These are phyloP conservation scores for Capsella bursapastoris DNA, from an alignment of 345 rosid genomes.

Conservation along the genomic window DNA sequence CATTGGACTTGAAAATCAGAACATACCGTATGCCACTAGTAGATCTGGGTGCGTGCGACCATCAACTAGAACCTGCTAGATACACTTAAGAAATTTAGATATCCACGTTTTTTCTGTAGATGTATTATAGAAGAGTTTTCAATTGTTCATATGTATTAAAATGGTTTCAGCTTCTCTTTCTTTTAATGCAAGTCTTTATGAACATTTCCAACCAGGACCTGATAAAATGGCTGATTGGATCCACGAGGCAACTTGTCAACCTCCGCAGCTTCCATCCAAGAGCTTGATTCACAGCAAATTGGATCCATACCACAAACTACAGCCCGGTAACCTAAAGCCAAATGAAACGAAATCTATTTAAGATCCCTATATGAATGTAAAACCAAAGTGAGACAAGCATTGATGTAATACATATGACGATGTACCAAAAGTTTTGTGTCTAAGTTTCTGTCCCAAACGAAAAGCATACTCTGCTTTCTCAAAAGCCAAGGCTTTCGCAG, in stretches of 20 bases:
- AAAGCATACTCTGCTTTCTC: slow-evolving; percentile 81
- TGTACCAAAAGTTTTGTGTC: slow-evolving; percentile 76
- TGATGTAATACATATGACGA: background rate
- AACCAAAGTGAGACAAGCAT: slow-evolving; percentile 3
- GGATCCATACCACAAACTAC: slow-evolving; percentile 98
- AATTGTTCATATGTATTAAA: slow-evolving; percentile 12
- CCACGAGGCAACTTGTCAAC: slow-evolving; percentile 77
- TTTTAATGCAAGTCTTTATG: background rate
- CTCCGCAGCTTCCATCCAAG: slow-evolving; percentile 89
- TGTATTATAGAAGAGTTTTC: background rate
- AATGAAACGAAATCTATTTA: background rate
- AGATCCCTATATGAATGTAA: background rate
- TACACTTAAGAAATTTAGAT: slow-evolving; percentile 28
- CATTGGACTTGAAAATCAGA: slow-evolving; percentile 1
- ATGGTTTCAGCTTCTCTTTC: background rate
- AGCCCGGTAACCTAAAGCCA: slow-evolving; percentile 70
- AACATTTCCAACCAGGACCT: slow-evolving; percentile 51
- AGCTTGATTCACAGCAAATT: slow-evolving; percentile 79
- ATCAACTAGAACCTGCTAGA: slow-evolving; percentile 78
- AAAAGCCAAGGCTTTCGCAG: slow-evolving; percentile 80
- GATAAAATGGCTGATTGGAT: slow-evolving; percentile 91
- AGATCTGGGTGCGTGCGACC: slow-evolving; percentile 71
- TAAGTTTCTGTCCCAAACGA: slow-evolving; percentile 93
- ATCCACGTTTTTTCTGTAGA: slow-evolving; percentile 9
- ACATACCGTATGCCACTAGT: slow-evolving; percentile 85